Percentiles rank a stretch among this genome's conserved stretches.
Conservation (phyloP, 805 yeast species). For the Grigorovia transvaalensis region DNA sequence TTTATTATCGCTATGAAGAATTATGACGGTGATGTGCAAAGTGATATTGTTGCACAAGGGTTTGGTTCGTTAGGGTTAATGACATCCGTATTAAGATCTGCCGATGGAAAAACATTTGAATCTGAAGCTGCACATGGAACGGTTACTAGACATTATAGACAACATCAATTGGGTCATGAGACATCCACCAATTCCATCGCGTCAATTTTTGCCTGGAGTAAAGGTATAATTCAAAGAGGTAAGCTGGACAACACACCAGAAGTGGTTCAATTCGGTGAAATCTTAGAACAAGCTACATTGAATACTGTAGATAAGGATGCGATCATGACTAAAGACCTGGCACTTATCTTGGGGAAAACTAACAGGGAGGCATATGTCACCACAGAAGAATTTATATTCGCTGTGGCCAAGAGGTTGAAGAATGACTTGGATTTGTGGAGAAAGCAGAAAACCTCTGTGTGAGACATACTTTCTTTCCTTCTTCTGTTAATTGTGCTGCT, state of each 20-base stretch:
- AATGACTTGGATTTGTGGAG: constrained; percentile 7
- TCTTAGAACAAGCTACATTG: constrained; percentile 71
- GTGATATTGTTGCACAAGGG: constrained; percentile 96
- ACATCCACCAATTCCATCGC: constrained; percentile 97
- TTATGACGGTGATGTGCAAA: constrained; percentile 96
- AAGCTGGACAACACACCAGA: constrained; percentile 78
- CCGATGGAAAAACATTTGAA: constrained; percentile 93
- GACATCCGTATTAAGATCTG: constrained; percentile 96
- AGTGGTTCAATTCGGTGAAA: constrained; percentile 68
- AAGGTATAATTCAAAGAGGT: constrained; percentile 91
- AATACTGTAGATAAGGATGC: constrained; percentile 78
- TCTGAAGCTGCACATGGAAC: constrained; percentile 99
- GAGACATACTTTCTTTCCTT: no score
- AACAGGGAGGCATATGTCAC: constrained; percentile 75
- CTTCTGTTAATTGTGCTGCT: no score
- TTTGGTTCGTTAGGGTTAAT: constrained; percentile 93
- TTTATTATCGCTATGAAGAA: constrained; percentile 93
- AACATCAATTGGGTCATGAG: constrained; percentile 92
- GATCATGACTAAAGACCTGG: constrained; percentile 93
- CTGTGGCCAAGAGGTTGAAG: constrained; percentile 59
- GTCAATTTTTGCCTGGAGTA: constrained; percentile 93
- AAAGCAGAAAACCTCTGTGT: background rate
- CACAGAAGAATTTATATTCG: constrained; percentile 82
- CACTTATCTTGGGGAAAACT: constrained; percentile 79
- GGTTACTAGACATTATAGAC: constrained; percentile 93